phyloP scores from a whole-genome alignment of 2,329 filamentous ascomycete genomes.

The Calonectria ilicicola region DNA sequence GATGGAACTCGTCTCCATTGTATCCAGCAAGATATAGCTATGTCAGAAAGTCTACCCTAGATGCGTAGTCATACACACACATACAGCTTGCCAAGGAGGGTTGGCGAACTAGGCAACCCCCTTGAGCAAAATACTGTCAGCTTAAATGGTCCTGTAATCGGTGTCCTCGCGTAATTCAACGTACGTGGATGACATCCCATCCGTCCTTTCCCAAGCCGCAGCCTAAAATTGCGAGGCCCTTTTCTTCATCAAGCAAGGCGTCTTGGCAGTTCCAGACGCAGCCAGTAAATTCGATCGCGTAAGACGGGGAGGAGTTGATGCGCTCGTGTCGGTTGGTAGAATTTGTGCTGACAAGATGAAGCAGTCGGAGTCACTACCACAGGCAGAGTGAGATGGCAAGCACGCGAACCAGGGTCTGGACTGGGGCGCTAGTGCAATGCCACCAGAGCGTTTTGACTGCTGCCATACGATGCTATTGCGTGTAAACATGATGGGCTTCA shows the following conservation, averaged over 20 bases:
- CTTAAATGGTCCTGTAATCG: not conserved
- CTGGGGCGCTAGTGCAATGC: not conserved
- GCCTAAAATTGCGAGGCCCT: constrained; percentile 50
- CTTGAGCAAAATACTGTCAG: constrained; percentile 19
- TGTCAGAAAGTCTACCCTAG: constrained; percentile 34
- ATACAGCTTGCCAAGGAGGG: constrained; percentile 44
- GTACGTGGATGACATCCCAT: constrained; percentile 57
- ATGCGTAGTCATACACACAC: constrained; percentile 53
- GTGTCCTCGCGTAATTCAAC: not conserved
- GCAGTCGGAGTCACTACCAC: not conserved
- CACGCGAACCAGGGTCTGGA: not conserved
- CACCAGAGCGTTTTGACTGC: not conserved
- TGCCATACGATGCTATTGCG: not conserved
- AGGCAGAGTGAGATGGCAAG: not conserved
- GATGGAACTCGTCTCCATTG: not conserved
- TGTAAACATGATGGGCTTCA: not conserved
- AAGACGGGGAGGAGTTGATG: constrained; percentile 41
- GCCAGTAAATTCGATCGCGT: constrained; percentile 51
- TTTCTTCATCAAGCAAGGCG: constrained; percentile 49
- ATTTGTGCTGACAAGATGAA: constrained; percentile 42
- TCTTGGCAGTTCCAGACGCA: constrained; percentile 56
- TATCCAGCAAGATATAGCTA: constrained; percentile 38
- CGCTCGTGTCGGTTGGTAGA: constrained; percentile 43
- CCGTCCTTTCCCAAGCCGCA: constrained; percentile 55
- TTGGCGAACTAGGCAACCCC: constrained; percentile 38